phyloP scores from a whole-genome alignment of 345 rosid species.

The Viola odorata region DNA sequence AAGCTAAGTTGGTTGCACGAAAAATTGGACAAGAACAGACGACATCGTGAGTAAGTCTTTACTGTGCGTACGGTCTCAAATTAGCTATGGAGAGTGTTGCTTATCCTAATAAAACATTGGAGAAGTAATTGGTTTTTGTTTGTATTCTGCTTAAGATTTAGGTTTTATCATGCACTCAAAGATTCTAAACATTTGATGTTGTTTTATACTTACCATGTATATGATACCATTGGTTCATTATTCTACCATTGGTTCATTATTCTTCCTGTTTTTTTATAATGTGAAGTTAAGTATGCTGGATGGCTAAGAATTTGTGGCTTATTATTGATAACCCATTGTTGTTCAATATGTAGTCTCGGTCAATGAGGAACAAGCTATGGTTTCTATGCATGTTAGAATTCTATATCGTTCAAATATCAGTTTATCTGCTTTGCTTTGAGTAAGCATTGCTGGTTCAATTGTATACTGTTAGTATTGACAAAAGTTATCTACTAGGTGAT shows the following conservation, averaged over 20 bases:
- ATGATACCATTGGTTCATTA: constrained; percentile 1
- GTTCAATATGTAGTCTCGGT: not conserved
- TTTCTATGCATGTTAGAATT: no score
- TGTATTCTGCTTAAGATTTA: no score
- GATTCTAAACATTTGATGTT: not conserved
- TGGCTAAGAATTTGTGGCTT: no score
- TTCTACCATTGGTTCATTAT: not conserved
- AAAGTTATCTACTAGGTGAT: no score
- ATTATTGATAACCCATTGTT: no score
- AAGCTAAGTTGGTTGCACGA: constrained; percentile 18
- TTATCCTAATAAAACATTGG: not conserved
- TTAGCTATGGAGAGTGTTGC: not conserved
- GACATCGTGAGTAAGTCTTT: not conserved
- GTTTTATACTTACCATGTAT: not conserved
- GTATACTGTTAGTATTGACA: no score
- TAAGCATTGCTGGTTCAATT: no score
- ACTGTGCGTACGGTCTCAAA: constrained; percentile 1
- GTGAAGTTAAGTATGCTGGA: not conserved
- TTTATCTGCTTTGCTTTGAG: no score
- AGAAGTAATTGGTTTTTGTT: constrained; percentile 3
- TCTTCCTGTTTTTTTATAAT: not conserved
- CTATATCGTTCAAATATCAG: no score
- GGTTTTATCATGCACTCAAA: no score
- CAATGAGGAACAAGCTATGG: not conserved
- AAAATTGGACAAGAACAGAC: not conserved